These are phyloP conservation scores for Saitozyma podzolica DNA, from an alignment of 768 basidiomycete species.

Conservation along the genomic window DNA sequence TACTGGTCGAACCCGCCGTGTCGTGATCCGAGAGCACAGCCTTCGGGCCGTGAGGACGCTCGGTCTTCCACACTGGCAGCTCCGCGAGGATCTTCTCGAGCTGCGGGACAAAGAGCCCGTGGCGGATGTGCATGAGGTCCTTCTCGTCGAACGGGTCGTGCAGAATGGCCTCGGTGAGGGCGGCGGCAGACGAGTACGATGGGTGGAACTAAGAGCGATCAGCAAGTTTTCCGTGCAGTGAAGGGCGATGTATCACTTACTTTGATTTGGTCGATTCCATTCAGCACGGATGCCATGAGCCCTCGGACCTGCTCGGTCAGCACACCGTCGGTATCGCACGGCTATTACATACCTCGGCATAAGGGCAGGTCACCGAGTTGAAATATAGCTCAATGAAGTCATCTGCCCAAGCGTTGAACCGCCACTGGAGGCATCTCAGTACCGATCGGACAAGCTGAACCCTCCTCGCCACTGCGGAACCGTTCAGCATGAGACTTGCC, in stretches of 20 bases:
- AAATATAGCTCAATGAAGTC: conserved; percentile 71
- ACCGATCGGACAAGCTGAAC: conserved; percentile 67
- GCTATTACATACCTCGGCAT: conserved; percentile 67
- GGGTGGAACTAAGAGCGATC: conserved; percentile 59
- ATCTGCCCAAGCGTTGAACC: conserved; percentile 68
- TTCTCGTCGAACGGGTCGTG: conserved; percentile 60
- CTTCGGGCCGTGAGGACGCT: conserved; percentile 79
- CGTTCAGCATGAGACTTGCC: neutral
- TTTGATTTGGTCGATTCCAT: conserved; percentile 71
- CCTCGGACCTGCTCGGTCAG: conserved; percentile 57
- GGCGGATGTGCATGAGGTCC: conserved; percentile 74
- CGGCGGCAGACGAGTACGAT: conserved; percentile 61
- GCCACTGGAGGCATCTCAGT: conserved; percentile 65
- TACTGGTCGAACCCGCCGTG: conserved; percentile 80
- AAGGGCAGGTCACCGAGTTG: conserved; percentile 74
- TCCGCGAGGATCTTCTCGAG: conserved; percentile 62
- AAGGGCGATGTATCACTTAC: conserved; percentile 52
- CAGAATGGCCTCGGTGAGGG: conserved; percentile 66
- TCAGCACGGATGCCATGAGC: conserved; percentile 68
- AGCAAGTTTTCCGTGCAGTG: conserved; percentile 26
- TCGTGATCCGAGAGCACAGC: conserved; percentile 87
- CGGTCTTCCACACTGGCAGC: conserved; percentile 69
- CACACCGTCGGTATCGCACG: conserved; percentile 52
- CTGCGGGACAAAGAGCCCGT: conserved; percentile 63
- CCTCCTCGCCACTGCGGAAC: conserved; percentile 68